These are phyloP conservation scores for Clarireedia homoeocarpa DNA, from an alignment of 2,329 filamentous ascomycete genomes.

Conservation along the genomic window DNA sequence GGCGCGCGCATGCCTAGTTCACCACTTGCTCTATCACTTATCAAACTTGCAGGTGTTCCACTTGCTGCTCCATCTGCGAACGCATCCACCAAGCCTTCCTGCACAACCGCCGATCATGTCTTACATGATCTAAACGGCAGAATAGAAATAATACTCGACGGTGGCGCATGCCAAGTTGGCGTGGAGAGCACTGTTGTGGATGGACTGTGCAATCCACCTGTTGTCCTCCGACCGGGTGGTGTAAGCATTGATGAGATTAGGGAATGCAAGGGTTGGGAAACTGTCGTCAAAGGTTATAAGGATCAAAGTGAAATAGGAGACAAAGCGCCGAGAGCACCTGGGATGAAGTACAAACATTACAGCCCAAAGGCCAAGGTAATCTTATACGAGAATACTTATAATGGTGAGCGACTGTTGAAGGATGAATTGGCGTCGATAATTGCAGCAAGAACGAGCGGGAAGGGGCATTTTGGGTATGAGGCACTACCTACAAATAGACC, in stretches of 20 bases:
- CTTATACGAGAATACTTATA: conserved; percentile 58
- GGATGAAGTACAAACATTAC: conserved; percentile 99
- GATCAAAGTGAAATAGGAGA: conserved; percentile 62
- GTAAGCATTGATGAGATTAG: conserved; percentile 75
- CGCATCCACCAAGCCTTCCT: conserved; percentile 85
- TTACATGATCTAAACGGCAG: conserved; percentile 73
- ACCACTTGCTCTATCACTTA: conserved; percentile 78
- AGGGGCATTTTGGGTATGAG: conserved; percentile 11
- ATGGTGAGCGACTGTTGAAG: neutral
- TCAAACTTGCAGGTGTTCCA: conserved; percentile 67
- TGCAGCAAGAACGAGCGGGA: conserved; percentile 6
- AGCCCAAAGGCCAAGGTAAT: conserved; percentile 83
- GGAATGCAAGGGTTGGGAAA: conserved; percentile 70
- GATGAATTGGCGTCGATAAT: conserved; percentile 6
- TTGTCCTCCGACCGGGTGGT: conserved; percentile 79
- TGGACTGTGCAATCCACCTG: conserved; percentile 72
- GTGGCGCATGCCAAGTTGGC: conserved; percentile 77
- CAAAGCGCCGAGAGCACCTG: conserved; percentile 71
- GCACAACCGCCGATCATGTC: conserved; percentile 85
- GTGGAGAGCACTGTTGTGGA: conserved; percentile 98
- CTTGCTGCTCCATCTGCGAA: conserved; percentile 92
- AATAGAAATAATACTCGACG: conserved; percentile 83
- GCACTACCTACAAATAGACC: neutral
- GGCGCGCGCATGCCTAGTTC: conserved; percentile 85
- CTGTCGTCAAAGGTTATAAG: conserved; percentile 68